Evolutionary conservation across 1,284 basidiomycete species (phyloP), one percentile per base, ranked within the genome.

Genomic region (Vanrija pseudolonga): DNA sequence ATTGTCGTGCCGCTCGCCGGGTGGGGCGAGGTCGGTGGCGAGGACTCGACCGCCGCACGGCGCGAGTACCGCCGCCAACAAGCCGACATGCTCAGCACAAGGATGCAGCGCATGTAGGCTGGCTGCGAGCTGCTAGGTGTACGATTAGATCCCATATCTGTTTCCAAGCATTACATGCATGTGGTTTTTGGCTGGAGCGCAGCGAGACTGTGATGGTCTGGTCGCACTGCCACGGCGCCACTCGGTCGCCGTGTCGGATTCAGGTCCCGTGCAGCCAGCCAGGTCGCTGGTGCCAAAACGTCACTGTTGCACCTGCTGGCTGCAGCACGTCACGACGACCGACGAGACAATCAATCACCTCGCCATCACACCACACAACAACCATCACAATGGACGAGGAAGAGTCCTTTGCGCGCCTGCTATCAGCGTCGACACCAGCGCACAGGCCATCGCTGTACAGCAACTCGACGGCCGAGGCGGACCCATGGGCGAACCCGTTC

Each of bases 1-100:
- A 81, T 98, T 47, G 89, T 97, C n/a, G 83, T 98, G 12, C 95
- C 95, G 6, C 82, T 98, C 8, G 83, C 87, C 9, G 93, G 93
- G 9, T 98, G 95, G 95, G 90, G 88, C 3, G 83, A 85, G 56
- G 81, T 90, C 2, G 80, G 79, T 18, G 93, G 76, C 8, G 63
- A 59, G 45, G 95, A 98, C 71, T 79, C 80, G 58, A 97, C 93
- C 0, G 84, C 84, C 60, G 85, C 85, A 41, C 78, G 94, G 49
- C 79, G 93, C 52, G 86, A 92, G 68, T 95, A 90, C 71, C 79
- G 90, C 63, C 77, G 83, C 52, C 79, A 80, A 50, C 86, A 89
- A 79, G 85, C 86, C 71, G 85, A 62, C 7, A 55, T 57, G 62
- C 56, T 74, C 60, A 76, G 65, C 59, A 72, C 71, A 38, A 58